Conservation (phyloP, 192 early-diverging fungal genomes). For the Tieghemiomyces parasiticus region DNA sequence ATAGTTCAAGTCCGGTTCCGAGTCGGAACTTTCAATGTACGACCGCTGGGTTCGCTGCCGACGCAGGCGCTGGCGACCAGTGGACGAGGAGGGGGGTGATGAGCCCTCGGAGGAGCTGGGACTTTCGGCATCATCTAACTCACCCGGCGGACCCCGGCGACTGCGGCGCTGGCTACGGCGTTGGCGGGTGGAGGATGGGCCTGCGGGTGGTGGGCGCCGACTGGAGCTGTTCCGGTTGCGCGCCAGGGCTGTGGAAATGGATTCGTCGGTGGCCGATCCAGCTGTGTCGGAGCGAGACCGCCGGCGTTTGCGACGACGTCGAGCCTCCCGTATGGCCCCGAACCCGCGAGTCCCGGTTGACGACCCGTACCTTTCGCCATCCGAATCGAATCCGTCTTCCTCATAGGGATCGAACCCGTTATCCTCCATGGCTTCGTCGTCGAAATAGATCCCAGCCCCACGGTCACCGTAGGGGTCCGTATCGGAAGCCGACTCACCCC, state of each 20-base stretch:
- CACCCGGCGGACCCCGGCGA: no score
- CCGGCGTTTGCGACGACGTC: no score
- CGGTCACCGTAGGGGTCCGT: slow-evolving; percentile 11
- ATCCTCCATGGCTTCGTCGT: slow-evolving; percentile 20
- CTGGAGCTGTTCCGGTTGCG: no score
- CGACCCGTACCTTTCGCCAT: no score
- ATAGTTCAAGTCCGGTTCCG: no score
- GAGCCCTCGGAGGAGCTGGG: background rate
- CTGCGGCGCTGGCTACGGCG: no score
- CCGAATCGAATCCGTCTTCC: slow-evolving; percentile 1
- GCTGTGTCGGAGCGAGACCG: no score
- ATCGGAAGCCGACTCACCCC: slow-evolving; percentile 15
- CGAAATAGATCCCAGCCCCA: slow-evolving; percentile 15
- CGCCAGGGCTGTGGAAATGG: background rate
- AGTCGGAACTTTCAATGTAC: slow-evolving; percentile 11
- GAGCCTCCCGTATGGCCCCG: background rate
- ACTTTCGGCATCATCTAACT: background rate
- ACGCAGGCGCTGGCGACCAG: no score
- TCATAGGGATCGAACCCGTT: background rate
- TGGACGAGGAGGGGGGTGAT: no score
- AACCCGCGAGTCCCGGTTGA: no score
- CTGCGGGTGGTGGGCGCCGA: background rate
- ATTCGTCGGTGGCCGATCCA: background rate
- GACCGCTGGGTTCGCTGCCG: background rate
- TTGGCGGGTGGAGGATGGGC: background rate